Evolutionary conservation across 305 asterid genomes (phyloP).

Genomic region (Fraxinus ornus): DNA sequence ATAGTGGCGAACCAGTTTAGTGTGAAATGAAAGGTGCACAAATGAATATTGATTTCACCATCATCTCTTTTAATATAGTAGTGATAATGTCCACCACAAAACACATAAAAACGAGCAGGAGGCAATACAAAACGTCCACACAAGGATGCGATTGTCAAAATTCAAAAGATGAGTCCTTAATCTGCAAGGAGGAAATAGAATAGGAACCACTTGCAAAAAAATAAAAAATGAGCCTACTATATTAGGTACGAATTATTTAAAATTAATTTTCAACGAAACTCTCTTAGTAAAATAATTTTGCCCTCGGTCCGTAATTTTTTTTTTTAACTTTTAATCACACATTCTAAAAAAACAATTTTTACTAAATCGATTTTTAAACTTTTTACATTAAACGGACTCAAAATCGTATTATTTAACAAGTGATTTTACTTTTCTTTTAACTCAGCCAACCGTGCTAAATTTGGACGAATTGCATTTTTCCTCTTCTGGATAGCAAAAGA

Average conservation of each 20-base stretch:
- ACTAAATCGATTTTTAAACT: not conserved
- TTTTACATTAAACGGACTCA: not conserved
- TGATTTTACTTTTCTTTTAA: not conserved
- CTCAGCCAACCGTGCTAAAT: not conserved
- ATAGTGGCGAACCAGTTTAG: too few species aligned
- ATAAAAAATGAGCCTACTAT: not conserved
- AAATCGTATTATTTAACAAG: not conserved
- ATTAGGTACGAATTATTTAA: not conserved
- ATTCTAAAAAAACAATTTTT: too few species aligned
- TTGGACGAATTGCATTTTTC: not conserved
- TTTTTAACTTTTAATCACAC: too few species aligned
- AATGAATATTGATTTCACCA: too few species aligned
- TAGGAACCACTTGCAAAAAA: not conserved
- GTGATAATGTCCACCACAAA: not conserved
- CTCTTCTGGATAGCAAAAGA: not conserved
- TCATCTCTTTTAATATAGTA: too few species aligned
- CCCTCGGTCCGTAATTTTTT: not conserved
- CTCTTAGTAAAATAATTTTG: too few species aligned
- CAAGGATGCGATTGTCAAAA: not conserved
- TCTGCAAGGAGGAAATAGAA: not conserved
- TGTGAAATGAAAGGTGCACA: too few species aligned
- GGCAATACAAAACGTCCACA: not conserved
- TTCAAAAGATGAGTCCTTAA: not conserved
- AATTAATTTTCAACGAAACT: not conserved
- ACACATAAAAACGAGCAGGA: not conserved